Conservation (phyloP, 2,329 filamentous ascomycete genomes). For the Trichoderma aggressivum region DNA sequence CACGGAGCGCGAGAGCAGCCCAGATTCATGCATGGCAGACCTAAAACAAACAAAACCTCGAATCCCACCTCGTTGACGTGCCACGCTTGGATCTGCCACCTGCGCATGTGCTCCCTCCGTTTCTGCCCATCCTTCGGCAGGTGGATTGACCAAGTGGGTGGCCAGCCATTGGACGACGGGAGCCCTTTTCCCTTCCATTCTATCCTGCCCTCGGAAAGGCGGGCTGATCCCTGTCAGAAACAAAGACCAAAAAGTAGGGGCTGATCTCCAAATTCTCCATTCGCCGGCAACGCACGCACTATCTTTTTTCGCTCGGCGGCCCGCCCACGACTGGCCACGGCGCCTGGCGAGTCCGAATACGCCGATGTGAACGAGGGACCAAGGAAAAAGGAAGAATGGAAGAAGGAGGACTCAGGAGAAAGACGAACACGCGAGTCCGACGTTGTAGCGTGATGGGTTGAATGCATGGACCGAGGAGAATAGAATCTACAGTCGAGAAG, state of each 20-base stretch:
- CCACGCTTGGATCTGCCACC: constrained; percentile 17
- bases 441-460: not conserved
- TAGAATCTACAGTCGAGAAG: not conserved
- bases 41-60: not conserved
- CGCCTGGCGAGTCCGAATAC: constrained; percentile 18
- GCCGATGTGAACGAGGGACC: not conserved
- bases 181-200: not conserved
- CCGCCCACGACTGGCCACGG: not conserved
- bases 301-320: constrained; percentile 1
- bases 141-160: not conserved
- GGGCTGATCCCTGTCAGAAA: constrained; percentile 6
- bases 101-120: constrained; percentile 7
- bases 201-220: constrained; percentile 14
- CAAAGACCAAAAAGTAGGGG: not conserved
- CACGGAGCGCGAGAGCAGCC: not conserved
- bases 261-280: constrained; percentile 11
- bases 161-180: constrained; percentile 1
- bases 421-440: not conserved
- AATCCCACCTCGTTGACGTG: not conserved
- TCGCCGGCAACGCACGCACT: not conserved
- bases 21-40: not conserved
- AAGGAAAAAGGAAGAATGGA: not conserved
- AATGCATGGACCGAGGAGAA: not conserved
- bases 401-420: not conserved
- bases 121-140: constrained; percentile 16